These are phyloP conservation scores for Abortiporus biennis DNA, from an alignment of 1,284 basidiomycete genomes.

Conservation along the genomic window DNA sequence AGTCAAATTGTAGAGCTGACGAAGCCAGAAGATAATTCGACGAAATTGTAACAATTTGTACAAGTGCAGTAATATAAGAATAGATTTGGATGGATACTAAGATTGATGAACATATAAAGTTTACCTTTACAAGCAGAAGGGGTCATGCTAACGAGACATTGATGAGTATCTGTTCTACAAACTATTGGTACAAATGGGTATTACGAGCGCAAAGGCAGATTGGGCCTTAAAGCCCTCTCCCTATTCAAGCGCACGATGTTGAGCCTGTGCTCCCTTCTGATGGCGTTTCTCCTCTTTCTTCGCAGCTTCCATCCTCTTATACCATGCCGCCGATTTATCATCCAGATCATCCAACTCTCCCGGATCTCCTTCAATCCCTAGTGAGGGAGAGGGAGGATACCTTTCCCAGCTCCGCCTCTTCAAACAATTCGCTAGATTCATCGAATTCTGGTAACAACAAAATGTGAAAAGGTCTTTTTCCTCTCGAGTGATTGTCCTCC, in stretches of 20 bases:
- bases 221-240: neutral
- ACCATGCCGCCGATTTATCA: neutral
- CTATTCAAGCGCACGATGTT: neutral
- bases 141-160: too few species aligned
- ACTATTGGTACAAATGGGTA: too few species aligned
- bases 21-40: constrained; percentile 11
- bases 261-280: neutral
- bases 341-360: neutral
- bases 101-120: neutral
- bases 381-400: neutral
- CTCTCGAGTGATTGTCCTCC: neutral
- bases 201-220: neutral
- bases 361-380: constrained; percentile 5
- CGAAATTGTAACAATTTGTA: neutral
- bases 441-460: neutral
- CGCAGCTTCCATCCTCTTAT: too few species aligned
- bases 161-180: too few species aligned
- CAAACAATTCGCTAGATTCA: neutral
- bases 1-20: constrained; percentile 79
- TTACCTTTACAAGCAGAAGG: neutral
- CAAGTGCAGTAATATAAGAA: neutral
- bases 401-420: constrained; percentile 3
- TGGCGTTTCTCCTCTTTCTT: too few species aligned
- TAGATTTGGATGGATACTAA: neutral
- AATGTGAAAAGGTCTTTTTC: neutral